Evolutionary conservation across 345 rosid genomes (phyloP), one percentile per base, ranked within the genome.

Genomic region (Populus pruinosa): DNA sequence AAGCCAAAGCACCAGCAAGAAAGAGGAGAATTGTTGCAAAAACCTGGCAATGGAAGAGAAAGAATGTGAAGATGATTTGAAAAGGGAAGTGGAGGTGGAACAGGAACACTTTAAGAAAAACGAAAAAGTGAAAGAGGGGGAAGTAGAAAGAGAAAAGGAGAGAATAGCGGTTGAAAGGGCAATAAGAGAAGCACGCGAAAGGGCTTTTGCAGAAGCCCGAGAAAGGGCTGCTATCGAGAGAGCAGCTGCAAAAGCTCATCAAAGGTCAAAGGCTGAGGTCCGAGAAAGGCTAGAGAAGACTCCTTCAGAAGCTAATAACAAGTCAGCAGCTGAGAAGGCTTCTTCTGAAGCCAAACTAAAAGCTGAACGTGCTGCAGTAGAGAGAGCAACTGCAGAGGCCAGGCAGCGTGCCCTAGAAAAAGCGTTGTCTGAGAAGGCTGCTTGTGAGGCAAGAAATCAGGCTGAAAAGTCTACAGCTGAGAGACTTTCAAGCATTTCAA

Each of bases 301-400:
- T 77, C 81, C 87, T 68, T 75, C 83, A 16, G 93, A 87, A 33
- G 79, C 82, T 63, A 88, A 80, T 80, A 84, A 77, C 77, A 91
- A 83, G 78, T 76, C 75, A 74, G 71, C 84, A 41, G 68, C 72
- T 25, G 88, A 85, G 41, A 86, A 88, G 85, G 85, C 77, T 69
- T 84, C 86, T 62, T 43, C 81, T 81, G 94, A 93, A 80, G 96
- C 96, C 76, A 95, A 87, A 80, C 87, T 88, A 72, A 90, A 87
- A 85, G 87, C 91, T 59, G 94, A 95, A 80, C 96, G 97, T 72
- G 94, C 97, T 83, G 98, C 98, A 36, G 98, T 94, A 59, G 97
- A 94, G 83, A 85, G 97, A 87, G 98, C 92, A 71, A 92, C 93
- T 75, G 87, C 92, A 53, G 98, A 94, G 87, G 98, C 97, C 65